phyloP scores from a whole-genome alignment of 257 asterid genomes.

The Cruciata laevipes region DNA sequence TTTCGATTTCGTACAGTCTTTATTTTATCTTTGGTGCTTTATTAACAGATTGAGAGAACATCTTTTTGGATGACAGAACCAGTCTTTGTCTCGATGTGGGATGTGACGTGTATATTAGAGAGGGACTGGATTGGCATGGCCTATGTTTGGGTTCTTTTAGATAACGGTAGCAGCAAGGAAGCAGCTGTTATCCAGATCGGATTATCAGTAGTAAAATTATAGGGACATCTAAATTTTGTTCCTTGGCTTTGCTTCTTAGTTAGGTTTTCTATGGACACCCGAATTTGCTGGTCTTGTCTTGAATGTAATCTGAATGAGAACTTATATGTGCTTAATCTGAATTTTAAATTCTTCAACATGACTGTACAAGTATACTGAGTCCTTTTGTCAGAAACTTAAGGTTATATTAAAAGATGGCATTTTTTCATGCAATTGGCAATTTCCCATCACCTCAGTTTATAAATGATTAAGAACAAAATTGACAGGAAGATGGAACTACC shows the following conservation, averaged over 20 bases:
- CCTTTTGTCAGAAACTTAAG: neutral
- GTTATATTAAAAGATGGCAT: too few relatives aligned
- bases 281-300: neutral
- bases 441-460: neutral
- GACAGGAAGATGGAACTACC: neutral
- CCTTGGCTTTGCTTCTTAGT: neutral
- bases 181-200: neutral
- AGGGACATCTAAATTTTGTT: neutral
- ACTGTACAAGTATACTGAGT: neutral
- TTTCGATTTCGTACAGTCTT: neutral
- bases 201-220: neutral
- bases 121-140: slow-evolving; percentile 1
- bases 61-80: slow-evolving; percentile 1
- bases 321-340: neutral
- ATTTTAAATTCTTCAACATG: neutral
- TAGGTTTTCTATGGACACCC: neutral
- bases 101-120: neutral
- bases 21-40: neutral
- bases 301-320: slow-evolving; percentile 2
- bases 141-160: slow-evolving; percentile 1
- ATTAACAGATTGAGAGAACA: neutral
- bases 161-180: neutral
- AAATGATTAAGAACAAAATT: too few relatives aligned
- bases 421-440: neutral
- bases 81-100: neutral